Conservation (phyloP, 106 monocot species). For the Triglochin maritima region DNA sequence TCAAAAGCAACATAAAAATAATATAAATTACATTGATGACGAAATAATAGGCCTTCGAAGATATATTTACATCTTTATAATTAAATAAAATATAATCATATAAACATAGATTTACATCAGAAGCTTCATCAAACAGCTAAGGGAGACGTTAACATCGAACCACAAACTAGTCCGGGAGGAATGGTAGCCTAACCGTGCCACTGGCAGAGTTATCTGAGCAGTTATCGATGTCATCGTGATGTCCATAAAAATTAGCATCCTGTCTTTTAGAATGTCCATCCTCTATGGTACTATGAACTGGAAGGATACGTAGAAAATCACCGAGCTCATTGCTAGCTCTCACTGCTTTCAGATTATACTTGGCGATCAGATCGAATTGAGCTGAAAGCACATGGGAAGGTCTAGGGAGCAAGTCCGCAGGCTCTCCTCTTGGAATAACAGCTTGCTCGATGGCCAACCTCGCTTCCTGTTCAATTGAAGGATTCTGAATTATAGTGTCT, state of each 20-base stretch:
- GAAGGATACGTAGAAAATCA: constrained; percentile 45
- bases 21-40: too few relatives aligned
- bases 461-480: constrained; percentile 39
- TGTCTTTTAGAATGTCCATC: not conserved
- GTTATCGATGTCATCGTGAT: not conserved
- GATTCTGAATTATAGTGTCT: not conserved
- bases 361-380: constrained; percentile 50
- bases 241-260: not conserved
- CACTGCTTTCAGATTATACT: constrained; percentile 57
- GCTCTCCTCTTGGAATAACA: constrained; percentile 58
- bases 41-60: too few relatives aligned
- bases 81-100: too few relatives aligned
- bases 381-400: constrained; percentile 30
- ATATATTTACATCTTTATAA: too few relatives aligned
- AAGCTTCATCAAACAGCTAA: too few relatives aligned
- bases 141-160: not conserved
- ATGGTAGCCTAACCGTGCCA: constrained; percentile 11
- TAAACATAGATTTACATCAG: too few relatives aligned
- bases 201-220: not conserved
- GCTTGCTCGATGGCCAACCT: constrained; percentile 75
- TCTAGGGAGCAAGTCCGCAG: constrained; percentile 62
- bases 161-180: constrained; percentile 12
- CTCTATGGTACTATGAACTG: constrained; percentile 17
- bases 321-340: constrained; percentile 35
- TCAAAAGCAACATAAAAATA: too few relatives aligned